These are phyloP conservation scores for Saposhnikovia divaricata DNA, from an alignment of 129 eudicot species.

Conservation along the genomic window DNA sequence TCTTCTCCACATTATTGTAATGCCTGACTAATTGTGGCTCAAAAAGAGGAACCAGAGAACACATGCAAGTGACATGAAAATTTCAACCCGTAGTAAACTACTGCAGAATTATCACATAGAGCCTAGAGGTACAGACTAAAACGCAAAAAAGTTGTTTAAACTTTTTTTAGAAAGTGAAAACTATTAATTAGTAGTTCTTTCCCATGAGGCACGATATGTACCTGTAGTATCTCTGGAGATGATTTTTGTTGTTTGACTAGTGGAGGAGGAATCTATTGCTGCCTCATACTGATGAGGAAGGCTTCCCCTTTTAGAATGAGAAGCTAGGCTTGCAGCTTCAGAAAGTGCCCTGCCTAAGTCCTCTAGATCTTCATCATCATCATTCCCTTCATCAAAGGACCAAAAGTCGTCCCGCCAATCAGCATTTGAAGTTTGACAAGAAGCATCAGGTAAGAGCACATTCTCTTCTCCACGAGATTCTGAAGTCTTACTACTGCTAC, in stretches of 20 bases:
- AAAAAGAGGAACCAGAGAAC: neutral
- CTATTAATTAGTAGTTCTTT: neutral
- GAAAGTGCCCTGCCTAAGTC: conserved; percentile 58
- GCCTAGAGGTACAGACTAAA: neutral
- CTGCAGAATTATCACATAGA: neutral
- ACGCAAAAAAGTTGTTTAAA: neutral
- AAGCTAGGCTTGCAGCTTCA: conserved; percentile 57
- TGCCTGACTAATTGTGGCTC: too few relatives aligned
- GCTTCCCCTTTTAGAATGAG: conserved; percentile 37
- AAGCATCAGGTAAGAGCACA: conserved; percentile 17
- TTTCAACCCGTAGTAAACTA: neutral
- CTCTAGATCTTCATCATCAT: conserved; percentile 62
- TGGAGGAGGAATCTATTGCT: conserved; percentile 17
- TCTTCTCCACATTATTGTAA: neutral
- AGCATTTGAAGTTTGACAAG: conserved; percentile 26
- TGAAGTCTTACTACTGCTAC: conserved; percentile 17
- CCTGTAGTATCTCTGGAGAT: conserved; percentile 41
- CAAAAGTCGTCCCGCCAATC: conserved; percentile 40
- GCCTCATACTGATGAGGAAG: conserved; percentile 13
- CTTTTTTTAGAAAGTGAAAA: neutral
- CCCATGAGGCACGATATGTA: conserved; percentile 10
- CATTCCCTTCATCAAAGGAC: conserved; percentile 47
- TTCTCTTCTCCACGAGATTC: conserved; percentile 12
- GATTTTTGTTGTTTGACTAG: conserved; percentile 24
- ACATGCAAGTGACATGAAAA: neutral